Evolutionary conservation across 495 filamentous ascomycete species (phyloP), one percentile per base, ranked within the genome.

Genomic region (Rhizodiscina lignyota): DNA sequence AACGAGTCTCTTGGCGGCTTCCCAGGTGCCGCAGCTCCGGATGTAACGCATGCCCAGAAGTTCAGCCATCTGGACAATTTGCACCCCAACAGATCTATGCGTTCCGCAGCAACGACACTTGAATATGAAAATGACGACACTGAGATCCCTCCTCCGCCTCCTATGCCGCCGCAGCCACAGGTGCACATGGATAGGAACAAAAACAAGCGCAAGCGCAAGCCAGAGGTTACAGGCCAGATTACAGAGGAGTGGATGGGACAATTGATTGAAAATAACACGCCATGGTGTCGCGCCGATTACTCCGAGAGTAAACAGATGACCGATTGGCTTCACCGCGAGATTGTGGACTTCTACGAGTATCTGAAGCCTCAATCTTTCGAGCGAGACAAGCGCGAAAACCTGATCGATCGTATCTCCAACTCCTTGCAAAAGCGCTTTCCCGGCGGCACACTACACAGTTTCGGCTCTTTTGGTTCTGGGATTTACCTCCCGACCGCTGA

Each of bases 401-500:
- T 97, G n/a, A 58, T 96, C 2, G 49, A 68, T 3, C 68, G 87
- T 13, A 43, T 82, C 1, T 56, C 69, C 19, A 37, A 42, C 19
- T 55, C 66, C 3, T 65, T 84, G 43, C 58, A 60, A 23, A 55
- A 36, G 15, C 54, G 60, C 10, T 70, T 68, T 43, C 48, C 56
- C 3, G 65, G 70, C 26, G n/a, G n/a, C n/a, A n/a, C n/a, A n/a
- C n/a, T n/a, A n/a, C 64, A 71, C 17, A 60, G 74, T 26, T 97
- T 96, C 55, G 89, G 89, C 12, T 96, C 89, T 0, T 97, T 84
- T 45, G 80, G 82, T 11, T 82, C 83, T 5, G 83, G 82, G 0
- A 61, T 94, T 10, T 96, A 94, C 49, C 67, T 97, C 3, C 89
- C 89, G 0, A 89, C 75, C 1, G 81, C 75, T 3, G 89, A 97